Base-by-base conservation (phyloP, 2,329 filamentous ascomycete genomes). In the Hypoxylon sp. region DNA sequence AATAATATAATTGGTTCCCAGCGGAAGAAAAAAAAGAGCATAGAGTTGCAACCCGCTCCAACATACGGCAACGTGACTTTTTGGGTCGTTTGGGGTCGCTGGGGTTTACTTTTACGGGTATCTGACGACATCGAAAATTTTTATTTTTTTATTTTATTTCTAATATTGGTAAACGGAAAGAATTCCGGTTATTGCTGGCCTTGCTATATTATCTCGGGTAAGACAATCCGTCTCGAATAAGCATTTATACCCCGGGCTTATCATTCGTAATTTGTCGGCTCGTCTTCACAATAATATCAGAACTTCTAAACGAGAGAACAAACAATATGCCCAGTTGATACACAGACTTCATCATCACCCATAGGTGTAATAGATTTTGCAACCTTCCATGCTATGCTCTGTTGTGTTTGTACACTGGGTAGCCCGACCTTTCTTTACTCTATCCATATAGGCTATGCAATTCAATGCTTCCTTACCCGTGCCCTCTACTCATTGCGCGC, bases 41-140 rank as follows among this genome's bases (percentile, higher is more conserved):
- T 35, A 23, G 23, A 35, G 35, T 42, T n/a, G 3, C 30, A 45
- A 27, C 41, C 48, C 48, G 48, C 48, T 51, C 48, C 48, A 51
- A 51, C 48, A 44, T 3, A 25, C 23, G 41, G 48, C 48, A 51
- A 51, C 48, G 48, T 51, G 48, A 51, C 48, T 38, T 21, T 26
- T n/a, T 17, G 38, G 37, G 38, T 32, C 19, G 17, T 41, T 32
- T 23, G 30, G 21, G 21, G 21, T n/a, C 7, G 27, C 13, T 35
- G 5, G 4, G 6, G 27, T 19, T 23, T 38, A 6, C 4, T 15
- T 19, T 27, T 27, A 12, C 7, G 19, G 12, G 23, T 13, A 29
- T 27, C 27, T 16, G 41, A 20, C 20, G 30, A 44, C 41, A 16
- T 25, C n/a, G 16, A 3, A n/a, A 5, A 11, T 27, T 27, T 8